Base-by-base conservation (phyloP, 768 basidiomycete species). In the Serpula lacrymans region DNA sequence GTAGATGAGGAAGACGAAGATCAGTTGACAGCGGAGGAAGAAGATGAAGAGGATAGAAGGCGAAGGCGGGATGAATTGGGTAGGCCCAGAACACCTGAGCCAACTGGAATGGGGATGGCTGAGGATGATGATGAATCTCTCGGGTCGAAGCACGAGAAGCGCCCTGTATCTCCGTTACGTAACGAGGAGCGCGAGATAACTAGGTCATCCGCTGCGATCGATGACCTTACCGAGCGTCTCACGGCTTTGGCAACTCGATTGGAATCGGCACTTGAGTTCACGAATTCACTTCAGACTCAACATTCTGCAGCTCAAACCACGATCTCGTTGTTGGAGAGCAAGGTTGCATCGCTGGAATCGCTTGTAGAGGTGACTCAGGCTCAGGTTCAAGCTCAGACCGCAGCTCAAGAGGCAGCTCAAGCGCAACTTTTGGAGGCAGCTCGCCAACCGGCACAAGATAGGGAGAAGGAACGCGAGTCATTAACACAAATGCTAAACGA, bases 81-180 rank as follows among this genome's bases (percentile, higher is more conserved):
- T 2, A 71, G 88, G 29, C 89, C 88, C 3, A 70, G 75, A 6
- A 93, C 91, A 5, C 90, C 89, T 0, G 90, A 92, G 54, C 90
- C 88, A 4, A 78, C 77, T 9, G 70, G 68, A 34, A 74, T 75
- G 64, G 74, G 75, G 27, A 71, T 76, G 63, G 54, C 57, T 34
- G 74, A 58, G 37, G 71, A 69, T 25, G 65, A 69, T 34, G 69
- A 77, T 6, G 60, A 67, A 26, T 55, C 50, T n/a, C 49, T 58
- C 1, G 38, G 41, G 14, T 37, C 51, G 23, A 59, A 51, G 31
- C 37, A 37, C 11, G 24, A 12, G 14, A 50, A 51, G 21, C 52
- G 49, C 29, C 48, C 41, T 7, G 24, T 55, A 1, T 31, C 50
- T 36, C 47, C 51, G 23, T 51, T 53, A 7, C 48, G 37, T 14